Evolutionary conservation across 148 eudicot genomes (phyloP).

Genomic region (Persicaria maculosa): DNA sequence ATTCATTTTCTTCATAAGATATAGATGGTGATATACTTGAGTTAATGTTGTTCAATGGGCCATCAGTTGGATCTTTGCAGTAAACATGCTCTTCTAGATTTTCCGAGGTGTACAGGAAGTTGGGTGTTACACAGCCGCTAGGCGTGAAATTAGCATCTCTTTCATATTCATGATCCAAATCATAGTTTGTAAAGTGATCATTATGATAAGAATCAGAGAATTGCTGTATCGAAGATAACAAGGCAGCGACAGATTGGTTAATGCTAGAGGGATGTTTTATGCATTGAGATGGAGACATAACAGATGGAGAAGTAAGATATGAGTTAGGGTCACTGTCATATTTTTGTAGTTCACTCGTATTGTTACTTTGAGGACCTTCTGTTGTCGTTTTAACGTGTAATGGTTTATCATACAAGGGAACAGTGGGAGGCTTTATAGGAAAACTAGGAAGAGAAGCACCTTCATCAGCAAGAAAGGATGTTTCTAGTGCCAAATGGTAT

Average conservation of each 20-base stretch:
- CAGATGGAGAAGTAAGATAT: conserved; percentile 19
- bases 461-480: conserved; percentile 98
- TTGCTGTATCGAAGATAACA: neutral
- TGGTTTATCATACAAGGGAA: conserved; percentile 73
- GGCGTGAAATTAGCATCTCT: conserved; percentile 1
- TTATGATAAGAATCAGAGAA: conserved; percentile 19
- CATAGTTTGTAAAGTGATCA: conserved; percentile 24
- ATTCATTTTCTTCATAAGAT: conserved; percentile 28
- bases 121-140: neutral
- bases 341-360: conserved; percentile 29
- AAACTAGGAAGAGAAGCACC: conserved; percentile 87
- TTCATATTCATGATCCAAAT: conserved; percentile 20
- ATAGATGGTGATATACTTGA: conserved; percentile 19
- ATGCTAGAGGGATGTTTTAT: conserved; percentile 13
- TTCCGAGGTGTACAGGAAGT: conserved; percentile 20
- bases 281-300: conserved; percentile 14
- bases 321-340: conserved; percentile 28
- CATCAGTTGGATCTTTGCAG: conserved; percentile 15
- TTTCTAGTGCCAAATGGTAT: conserved; percentile 95
- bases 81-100: conserved; percentile 14
- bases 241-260: conserved; percentile 15
- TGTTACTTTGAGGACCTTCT: conserved; percentile 34
- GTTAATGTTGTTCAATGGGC: conserved; percentile 18
- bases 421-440: conserved; percentile 65
- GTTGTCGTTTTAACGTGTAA: conserved; percentile 44